Base-by-base conservation (phyloP, 345 rosid genomes). In the Odontarrhena argentea region DNA sequence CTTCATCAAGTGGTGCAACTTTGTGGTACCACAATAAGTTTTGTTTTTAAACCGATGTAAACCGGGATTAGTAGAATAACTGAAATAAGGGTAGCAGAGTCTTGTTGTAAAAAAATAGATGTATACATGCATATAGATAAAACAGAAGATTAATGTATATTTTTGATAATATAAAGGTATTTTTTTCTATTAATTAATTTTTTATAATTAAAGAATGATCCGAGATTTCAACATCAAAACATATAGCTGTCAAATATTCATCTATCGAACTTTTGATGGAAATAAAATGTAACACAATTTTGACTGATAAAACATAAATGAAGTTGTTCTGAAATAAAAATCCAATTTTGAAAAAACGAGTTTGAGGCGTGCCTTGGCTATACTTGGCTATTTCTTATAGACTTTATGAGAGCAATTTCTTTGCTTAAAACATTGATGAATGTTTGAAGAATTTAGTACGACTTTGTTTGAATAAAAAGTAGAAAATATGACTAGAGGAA, bases 401-500 rank as follows among this genome's bases (percentile, higher is more conserved):
- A 11, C 41, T 42, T 12, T 34, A 46, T n/a, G 9, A 9, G 26
- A 38, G 15, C 0, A 50, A 25, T 30, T 32, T 69, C 12, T 10
- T 12, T 14, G 4, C 13, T 43, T 10, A 5, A 4, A 11, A 24
- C 54, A 65, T 55, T 49, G 7, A 65, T 35, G 58, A 64, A 34
- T 72, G 32, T 30, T 43, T 43, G 71, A 42, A 64, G 55, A 24
- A 34, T 50, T 34, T 7, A 34, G 42, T 43, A 57, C 49, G 55
- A 51, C 66, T 51, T 24, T 58, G 60, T 73, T 50, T 73, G 48
- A 42, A 42, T 50, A 57, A 22, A 42, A 41, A 30, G 22, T 42
- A 48, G 71, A 24, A 50, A 64, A 66, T 10, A 43, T 36, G 55
- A 65, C 71, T 63, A 22, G 32, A 40, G 13, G 25, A 65, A 55